Base-by-base conservation (phyloP, 75 land plant species). In the Pinus albicaulis region DNA sequence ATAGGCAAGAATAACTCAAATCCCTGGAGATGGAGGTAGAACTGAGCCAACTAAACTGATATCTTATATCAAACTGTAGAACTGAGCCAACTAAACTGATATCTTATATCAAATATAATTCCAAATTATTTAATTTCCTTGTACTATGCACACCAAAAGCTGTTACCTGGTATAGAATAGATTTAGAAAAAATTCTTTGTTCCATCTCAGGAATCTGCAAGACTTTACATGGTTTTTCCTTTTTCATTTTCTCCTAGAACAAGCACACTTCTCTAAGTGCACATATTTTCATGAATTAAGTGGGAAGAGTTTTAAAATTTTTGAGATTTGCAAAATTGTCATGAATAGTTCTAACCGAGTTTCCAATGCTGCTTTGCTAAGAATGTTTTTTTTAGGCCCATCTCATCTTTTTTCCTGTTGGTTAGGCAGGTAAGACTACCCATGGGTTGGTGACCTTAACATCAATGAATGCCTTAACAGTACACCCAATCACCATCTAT, bases 201-300 rank as follows among this genome's bases (percentile, higher is more conserved):
- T 4, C 16, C 31, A 62, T 7, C 26, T 62, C 28, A 3, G 17
- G 28, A 25, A 8, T 62, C 31, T 25, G 31, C 65, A 62, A 26
- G 34, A 31, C 14, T 25, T 17, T n/a, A 62, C 28, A 25, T 16
- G 4, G 28, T 25, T 62, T 13, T 62, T 2, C 15, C 16, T 62
- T 62, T 26, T 26, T 13, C 14, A 24, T 10, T 61, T 25, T 62
- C 15, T 25, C 11, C 14, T 13, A 62, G 65, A 62, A 26, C 31
- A 62, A 26, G 28, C 16, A 62, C 31, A 62, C 4, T 62, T 62
- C 44, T 66, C 20, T 66, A 66, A 38, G 34, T 66, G 19, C 48
- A 66, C 31, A 63, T 66, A n/a, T 19, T 31, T 31, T 66, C 38
- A 66, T 38, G 70, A 20, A 66, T 66, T 66, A n/a, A 66, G 48